phyloP scores from a whole-genome alignment of 1,284 basidiomycete genomes.

The Puccinia brachypodii region DNA sequence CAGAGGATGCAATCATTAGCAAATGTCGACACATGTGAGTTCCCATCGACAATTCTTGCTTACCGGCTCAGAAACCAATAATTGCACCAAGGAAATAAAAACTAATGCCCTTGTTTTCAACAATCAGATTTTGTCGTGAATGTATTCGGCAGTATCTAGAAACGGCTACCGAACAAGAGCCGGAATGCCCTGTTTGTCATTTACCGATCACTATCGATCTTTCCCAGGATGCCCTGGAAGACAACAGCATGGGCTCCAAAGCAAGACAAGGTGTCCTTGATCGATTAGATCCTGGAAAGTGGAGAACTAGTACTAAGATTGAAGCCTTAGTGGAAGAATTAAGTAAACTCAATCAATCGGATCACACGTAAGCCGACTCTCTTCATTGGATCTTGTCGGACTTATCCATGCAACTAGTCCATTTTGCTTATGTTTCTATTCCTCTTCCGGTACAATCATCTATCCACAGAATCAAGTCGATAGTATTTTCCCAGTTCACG shows the following conservation, averaged over 20 bases:
- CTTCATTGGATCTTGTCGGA: background rate
- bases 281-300: slow-evolving; percentile 79
- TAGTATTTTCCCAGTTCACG: slow-evolving; percentile 94
- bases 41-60: background rate
- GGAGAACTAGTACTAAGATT: slow-evolving; percentile 94
- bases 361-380: slow-evolving; percentile 36
- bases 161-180: slow-evolving; percentile 71
- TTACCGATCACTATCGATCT: slow-evolving; percentile 89
- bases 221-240: slow-evolving; percentile 84
- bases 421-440: background rate
- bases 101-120: background rate
- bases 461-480: slow-evolving; percentile 86
- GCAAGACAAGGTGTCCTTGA: slow-evolving; percentile 89
- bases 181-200: slow-evolving; percentile 94
- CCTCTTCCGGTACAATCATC: slow-evolving; percentile 60
- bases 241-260: slow-evolving; percentile 58
- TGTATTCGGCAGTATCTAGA: slow-evolving; percentile 93
- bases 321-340: slow-evolving; percentile 68
- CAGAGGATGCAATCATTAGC: slow-evolving; percentile 88
- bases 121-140: slow-evolving; percentile 63
- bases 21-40: slow-evolving; percentile 81
- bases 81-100: background rate
- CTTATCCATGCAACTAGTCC: background rate
- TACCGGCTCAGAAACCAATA: background rate
- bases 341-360: slow-evolving; percentile 45